phyloP scores from a whole-genome alignment of 768 basidiomycete genomes.

The Tricholoma furcatifolium region DNA sequence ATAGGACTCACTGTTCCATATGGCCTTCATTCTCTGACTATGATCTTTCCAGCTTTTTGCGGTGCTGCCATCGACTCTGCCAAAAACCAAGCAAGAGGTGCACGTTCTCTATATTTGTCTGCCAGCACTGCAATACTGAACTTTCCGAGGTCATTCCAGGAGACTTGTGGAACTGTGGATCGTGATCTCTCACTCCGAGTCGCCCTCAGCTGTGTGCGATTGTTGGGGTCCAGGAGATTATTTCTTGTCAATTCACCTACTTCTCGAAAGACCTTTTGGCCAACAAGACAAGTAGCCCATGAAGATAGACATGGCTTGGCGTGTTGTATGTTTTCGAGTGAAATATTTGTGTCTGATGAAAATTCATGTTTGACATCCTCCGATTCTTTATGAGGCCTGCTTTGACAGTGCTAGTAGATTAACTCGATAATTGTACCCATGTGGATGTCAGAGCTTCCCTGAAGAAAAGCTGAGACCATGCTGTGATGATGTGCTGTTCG shows the following conservation, averaged over 20 bases:
- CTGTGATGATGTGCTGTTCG: not conserved
- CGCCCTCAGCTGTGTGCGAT: not conserved
- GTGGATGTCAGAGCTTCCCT: slow-evolving; percentile 13
- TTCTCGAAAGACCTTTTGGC: not conserved
- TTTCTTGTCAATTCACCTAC: not conserved
- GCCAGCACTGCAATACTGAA: slow-evolving; percentile 15
- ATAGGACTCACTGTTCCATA: slow-evolving; percentile 17
- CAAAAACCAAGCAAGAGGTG: slow-evolving; percentile 15
- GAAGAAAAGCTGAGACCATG: slow-evolving; percentile 12
- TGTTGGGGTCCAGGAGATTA: not conserved
- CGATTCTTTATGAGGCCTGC: not conserved
- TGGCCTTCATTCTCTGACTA: slow-evolving; percentile 17
- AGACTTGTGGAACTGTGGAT: slow-evolving; percentile 10
- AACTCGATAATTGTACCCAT: slow-evolving; percentile 16
- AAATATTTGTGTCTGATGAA: not conserved
- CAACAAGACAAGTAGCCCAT: not conserved
- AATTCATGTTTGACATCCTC: not conserved
- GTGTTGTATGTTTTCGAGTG: not conserved
- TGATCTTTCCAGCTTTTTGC: slow-evolving; percentile 9
- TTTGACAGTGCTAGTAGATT: slow-evolving; percentile 16
- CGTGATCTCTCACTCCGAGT: not conserved
- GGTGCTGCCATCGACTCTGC: slow-evolving; percentile 21
- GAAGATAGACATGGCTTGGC: slow-evolving; percentile 1
- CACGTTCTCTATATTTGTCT: slow-evolving; percentile 13
- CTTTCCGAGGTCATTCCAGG: slow-evolving; percentile 15